A percentile compares a stretch with the other conserved stretches of the same genome.
Conservation (phyloP, 176 grass and related monocot genomes). For the Thinopyrum elongatum region DNA sequence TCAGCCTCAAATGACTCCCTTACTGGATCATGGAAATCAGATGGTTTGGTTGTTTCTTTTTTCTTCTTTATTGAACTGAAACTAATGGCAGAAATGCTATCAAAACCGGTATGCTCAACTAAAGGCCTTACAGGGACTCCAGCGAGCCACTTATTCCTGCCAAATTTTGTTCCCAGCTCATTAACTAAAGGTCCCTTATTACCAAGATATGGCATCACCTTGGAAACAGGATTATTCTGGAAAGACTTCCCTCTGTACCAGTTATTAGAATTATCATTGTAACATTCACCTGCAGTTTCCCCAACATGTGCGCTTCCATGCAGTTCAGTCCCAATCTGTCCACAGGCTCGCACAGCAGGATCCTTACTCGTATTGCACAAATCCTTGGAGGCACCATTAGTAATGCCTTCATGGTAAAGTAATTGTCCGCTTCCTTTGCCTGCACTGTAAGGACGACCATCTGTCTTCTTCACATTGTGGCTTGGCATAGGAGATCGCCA, state of each 20-base stretch:
- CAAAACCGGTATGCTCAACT: conserved; percentile 58
- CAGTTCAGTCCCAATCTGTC: conserved; percentile 46
- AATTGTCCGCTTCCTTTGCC: conserved; percentile 55
- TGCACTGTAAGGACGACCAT: conserved; percentile 51
- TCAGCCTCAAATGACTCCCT: conserved; percentile 98
- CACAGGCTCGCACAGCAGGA: conserved; percentile 21
- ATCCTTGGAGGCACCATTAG: conserved; percentile 58
- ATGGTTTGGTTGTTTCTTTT: conserved; percentile 57
- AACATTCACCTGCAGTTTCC: conserved; percentile 17
- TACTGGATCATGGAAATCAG: conserved; percentile 81
- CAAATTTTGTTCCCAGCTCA: conserved; percentile 48
- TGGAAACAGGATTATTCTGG: conserved; percentile 60
- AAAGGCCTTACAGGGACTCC: conserved; percentile 47
- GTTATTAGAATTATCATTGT: conserved; percentile 49
- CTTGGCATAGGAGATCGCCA: conserved; percentile 54
- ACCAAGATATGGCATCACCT: conserved; percentile 41
- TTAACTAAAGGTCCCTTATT: conserved; percentile 53
- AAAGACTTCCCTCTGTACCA: conserved; percentile 64
- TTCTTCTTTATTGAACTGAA: conserved; percentile 86
- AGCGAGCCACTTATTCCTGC: conserved; percentile 51
- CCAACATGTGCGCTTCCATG: conserved; percentile 36
- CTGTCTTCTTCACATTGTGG: conserved; percentile 42
- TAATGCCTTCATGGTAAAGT: conserved; percentile 32
- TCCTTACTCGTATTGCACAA: conserved; percentile 41
- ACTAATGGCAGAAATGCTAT: conserved; percentile 60